Conservation (phyloP, 495 filamentous ascomycete genomes). For the Hypoxylon perforatum region DNA sequence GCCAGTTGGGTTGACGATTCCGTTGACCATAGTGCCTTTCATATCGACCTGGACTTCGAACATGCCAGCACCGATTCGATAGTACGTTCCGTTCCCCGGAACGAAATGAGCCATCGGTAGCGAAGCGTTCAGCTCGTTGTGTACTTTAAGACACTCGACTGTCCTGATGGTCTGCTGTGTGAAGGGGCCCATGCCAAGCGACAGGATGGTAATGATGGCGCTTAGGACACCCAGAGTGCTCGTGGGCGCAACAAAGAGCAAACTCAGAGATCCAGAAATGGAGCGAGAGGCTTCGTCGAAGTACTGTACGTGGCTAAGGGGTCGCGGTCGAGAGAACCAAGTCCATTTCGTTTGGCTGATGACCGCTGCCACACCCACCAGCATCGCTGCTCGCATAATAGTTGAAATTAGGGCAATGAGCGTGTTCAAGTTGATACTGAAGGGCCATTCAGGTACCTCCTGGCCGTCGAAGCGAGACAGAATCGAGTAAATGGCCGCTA, state of each 20-base stretch:
- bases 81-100: conserved; percentile 1
- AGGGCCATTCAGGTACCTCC: conserved; percentile 18
- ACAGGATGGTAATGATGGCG: conserved; percentile 24
- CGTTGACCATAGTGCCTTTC: conserved; percentile 29
- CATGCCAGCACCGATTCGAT: background rate
- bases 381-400: conserved; percentile 54
- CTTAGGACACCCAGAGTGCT: conserved; percentile 12
- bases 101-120: conserved; percentile 24
- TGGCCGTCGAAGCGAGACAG: conserved; percentile 15
- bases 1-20: conserved; percentile 14
- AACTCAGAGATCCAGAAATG: conserved; percentile 24
- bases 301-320: conserved; percentile 54
- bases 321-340: conserved; percentile 55
- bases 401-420: conserved; percentile 57
- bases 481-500: conserved; percentile 23
- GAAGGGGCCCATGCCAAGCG: conserved; percentile 28
- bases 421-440: conserved; percentile 56
- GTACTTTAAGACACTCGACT: conserved; percentile 13
- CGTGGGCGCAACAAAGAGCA: conserved; percentile 23
- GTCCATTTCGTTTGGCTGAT: conserved; percentile 60
- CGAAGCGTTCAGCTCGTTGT: conserved; percentile 13
- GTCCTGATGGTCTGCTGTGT: conserved; percentile 24
- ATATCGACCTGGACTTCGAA: conserved; percentile 25
- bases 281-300: conserved; percentile 54
- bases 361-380: conserved; percentile 52